Evolutionary conservation across 2,329 filamentous ascomycete species (phyloP).

Genomic region (Lasiodiplodia gonubiensis): DNA sequence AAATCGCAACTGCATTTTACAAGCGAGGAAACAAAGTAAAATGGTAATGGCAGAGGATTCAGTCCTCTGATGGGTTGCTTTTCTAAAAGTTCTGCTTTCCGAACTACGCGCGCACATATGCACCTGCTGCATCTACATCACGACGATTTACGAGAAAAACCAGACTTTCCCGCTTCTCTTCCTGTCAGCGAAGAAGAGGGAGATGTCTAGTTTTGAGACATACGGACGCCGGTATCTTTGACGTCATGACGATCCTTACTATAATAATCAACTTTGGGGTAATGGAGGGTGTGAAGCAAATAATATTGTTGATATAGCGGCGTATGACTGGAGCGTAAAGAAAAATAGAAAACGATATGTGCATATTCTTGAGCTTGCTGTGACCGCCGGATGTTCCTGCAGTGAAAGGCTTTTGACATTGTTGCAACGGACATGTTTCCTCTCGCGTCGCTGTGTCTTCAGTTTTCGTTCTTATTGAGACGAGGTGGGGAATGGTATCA

Average conservation of each 20-base stretch:
- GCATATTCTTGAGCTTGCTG: too few relatives aligned
- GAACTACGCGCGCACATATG: background rate
- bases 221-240: background rate
- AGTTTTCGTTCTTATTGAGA: too few relatives aligned
- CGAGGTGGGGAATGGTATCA: too few relatives aligned
- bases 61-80: background rate
- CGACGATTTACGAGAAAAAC: background rate
- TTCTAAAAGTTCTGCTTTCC: background rate
- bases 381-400: too few relatives aligned
- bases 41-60: background rate
- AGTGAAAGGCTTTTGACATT: too few relatives aligned
- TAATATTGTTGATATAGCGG: background rate
- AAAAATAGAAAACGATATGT: too few relatives aligned
- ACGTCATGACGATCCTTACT: constrained; percentile 23
- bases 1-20: background rate
- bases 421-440: too few relatives aligned
- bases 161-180: background rate
- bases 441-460: too few relatives aligned
- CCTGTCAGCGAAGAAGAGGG: background rate
- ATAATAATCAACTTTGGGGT: background rate
- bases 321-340: background rate
- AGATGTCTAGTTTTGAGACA: background rate
- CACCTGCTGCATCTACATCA: background rate
- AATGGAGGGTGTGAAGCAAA: too few relatives aligned
- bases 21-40: constrained; percentile 1